These are phyloP conservation scores for Russula foetens DNA, from an alignment of 768 basidiomycete species.

Conservation along the genomic window DNA sequence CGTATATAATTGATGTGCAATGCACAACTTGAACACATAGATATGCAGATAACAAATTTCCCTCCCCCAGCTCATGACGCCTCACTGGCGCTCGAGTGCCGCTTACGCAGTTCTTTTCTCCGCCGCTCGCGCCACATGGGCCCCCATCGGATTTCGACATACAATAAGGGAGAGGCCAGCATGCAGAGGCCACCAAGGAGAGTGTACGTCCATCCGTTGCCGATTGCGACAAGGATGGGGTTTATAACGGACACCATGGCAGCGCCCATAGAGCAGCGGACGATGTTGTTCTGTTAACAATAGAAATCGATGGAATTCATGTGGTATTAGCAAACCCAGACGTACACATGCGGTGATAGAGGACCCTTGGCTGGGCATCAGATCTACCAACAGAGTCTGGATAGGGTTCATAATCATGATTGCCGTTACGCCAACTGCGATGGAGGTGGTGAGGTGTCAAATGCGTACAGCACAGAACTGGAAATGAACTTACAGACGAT, in stretches of 20 bases:
- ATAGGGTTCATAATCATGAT: constrained; percentile 45
- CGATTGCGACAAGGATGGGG: constrained; percentile 48
- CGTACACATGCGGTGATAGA: constrained; percentile 67
- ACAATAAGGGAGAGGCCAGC: constrained; percentile 41
- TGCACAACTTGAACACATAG: no score
- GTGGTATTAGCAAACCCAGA: constrained; percentile 10
- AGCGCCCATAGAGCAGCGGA: constrained; percentile 58
- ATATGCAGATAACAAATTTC: no score
- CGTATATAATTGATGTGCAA: no score
- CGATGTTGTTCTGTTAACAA: constrained; percentile 54
- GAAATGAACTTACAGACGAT: constrained; percentile 26
- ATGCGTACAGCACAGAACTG: not conserved
- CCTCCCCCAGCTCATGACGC: not conserved
- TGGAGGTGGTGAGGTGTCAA: not conserved
- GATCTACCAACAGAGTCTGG: constrained; percentile 59
- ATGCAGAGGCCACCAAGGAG: constrained; percentile 44
- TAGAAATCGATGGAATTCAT: not conserved
- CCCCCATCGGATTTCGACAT: constrained; percentile 43
- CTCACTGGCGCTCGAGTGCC: not conserved
- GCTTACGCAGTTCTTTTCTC: not conserved
- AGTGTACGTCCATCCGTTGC: constrained; percentile 62
- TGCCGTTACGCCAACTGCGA: constrained; percentile 41
- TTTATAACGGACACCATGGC: constrained; percentile 55
- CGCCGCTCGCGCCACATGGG: constrained; percentile 41
- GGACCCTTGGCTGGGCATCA: constrained; percentile 53